A percentile compares a stretch with the other conserved stretches of the same genome.
Conservation (phyloP, 345 rosid genomes). For the Eucalyptus tenuipes region DNA sequence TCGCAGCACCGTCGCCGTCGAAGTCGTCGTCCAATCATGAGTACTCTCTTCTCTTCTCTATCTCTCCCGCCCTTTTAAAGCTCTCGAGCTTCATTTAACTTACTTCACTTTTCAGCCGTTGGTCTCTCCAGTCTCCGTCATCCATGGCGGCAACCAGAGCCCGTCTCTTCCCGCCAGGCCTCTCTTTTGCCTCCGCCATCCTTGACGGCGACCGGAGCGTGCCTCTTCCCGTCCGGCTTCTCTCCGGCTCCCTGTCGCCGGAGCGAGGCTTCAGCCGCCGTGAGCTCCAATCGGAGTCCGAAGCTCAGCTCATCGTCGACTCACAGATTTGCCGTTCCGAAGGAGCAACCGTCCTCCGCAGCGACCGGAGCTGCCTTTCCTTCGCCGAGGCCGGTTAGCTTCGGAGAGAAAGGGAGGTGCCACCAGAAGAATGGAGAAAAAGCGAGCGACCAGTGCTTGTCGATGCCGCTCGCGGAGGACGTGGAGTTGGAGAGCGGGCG, state of each 20-base stretch:
- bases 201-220: conserved; percentile 4
- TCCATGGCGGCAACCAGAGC: no score
- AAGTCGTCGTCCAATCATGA: no score
- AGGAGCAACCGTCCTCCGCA: background rate
- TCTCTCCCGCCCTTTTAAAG: no score
- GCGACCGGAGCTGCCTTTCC: background rate
- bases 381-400: background rate
- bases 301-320: background rate
- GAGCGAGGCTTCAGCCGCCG: background rate
- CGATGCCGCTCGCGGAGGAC: background rate
- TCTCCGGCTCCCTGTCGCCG: background rate
- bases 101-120: no score
- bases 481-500: background rate
- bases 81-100: no score
- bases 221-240: background rate
- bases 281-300: background rate
- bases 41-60: no score
- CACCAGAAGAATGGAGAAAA: background rate
- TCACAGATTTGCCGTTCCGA: background rate
- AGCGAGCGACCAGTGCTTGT: no score
- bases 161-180: no score
- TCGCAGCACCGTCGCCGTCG: no score
- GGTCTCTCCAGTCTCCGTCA: no score
- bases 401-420: background rate
- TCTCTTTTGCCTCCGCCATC: background rate